Percentiles rank a stretch among this genome's conserved stretches.
These are phyloP conservation scores for Hygrophila difformis DNA, from an alignment of 257 asterid genomes.

Conservation along the genomic window DNA sequence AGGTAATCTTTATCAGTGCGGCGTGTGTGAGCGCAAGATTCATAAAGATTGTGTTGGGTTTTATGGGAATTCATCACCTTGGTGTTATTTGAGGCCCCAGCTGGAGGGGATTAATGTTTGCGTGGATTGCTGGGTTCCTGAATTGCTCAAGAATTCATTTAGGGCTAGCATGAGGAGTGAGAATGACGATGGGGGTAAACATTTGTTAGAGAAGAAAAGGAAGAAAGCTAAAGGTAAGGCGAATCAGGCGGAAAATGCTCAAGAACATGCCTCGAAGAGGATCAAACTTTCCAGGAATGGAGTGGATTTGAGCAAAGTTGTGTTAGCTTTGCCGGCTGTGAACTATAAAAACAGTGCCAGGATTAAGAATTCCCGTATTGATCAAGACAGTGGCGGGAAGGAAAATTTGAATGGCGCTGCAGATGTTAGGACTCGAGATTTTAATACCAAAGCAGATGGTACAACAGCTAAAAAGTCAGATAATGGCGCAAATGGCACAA, in stretches of 20 bases:
- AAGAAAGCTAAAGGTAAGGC: constrained; percentile 24
- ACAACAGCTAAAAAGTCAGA: too few relatives aligned
- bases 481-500: too few relatives aligned
- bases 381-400: too few relatives aligned
- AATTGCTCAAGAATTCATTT: constrained; percentile 43
- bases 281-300: constrained; percentile 21
- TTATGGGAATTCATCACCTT: constrained; percentile 48
- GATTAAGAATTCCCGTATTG: too few relatives aligned
- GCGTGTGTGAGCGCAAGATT: constrained; percentile 41
- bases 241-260: constrained; percentile 24
- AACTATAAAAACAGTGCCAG: constrained; percentile 16
- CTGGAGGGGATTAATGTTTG: constrained; percentile 40
- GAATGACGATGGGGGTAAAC: constrained; percentile 17
- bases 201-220: constrained; percentile 18
- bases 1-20: constrained; percentile 37
- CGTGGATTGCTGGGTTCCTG: constrained; percentile 95
- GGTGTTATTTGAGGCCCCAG: constrained; percentile 47
- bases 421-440: too few relatives aligned
- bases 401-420: too few relatives aligned
- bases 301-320: constrained; percentile 18
- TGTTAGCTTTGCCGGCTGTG: constrained; percentile 18
- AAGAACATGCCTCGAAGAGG: constrained; percentile 22
- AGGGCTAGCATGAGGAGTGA: constrained; percentile 25
- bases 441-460: too few relatives aligned
- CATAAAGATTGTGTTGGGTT: constrained; percentile 48